A percentile compares a stretch with the other conserved stretches of the same genome.
These are phyloP conservation scores for Melocanna baccifera DNA, from an alignment of 176 grass and related monocot genomes.

Conservation along the genomic window DNA sequence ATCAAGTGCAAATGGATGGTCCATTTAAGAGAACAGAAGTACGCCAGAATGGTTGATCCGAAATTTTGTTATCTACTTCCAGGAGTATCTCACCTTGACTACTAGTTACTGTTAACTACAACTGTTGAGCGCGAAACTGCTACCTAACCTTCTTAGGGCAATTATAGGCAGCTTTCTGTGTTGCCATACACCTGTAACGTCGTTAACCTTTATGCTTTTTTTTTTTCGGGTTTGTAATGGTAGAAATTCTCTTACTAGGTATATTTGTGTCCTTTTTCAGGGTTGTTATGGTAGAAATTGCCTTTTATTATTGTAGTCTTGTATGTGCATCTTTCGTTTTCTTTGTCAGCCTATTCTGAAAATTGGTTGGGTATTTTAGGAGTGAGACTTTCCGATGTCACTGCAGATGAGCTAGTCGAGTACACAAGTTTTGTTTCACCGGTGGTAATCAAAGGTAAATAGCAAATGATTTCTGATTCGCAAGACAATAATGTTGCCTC, in stretches of 20 bases:
- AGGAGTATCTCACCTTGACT: constrained; percentile 18
- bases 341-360: background rate
- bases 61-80: constrained; percentile 5
- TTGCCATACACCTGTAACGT: background rate
- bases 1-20: constrained; percentile 11
- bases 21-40: background rate
- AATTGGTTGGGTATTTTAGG: background rate
- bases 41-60: background rate
- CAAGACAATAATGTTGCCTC: too few species aligned
- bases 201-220: background rate
- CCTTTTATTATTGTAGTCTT: background rate
- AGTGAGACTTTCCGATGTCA: background rate
- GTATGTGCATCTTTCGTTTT: background rate
- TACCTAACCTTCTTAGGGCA: constrained; percentile 1
- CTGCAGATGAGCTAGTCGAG: background rate
- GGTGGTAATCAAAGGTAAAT: background rate
- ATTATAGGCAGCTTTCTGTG: background rate
- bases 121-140: background rate
- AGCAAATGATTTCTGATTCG: background rate
- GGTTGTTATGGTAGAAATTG: background rate
- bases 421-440: background rate
- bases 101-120: constrained; percentile 18
- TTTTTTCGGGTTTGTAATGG: background rate
- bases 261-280: background rate
- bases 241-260: background rate